Base-by-base conservation (phyloP, 768 basidiomycete species). In the Termitomyces sp. region DNA sequence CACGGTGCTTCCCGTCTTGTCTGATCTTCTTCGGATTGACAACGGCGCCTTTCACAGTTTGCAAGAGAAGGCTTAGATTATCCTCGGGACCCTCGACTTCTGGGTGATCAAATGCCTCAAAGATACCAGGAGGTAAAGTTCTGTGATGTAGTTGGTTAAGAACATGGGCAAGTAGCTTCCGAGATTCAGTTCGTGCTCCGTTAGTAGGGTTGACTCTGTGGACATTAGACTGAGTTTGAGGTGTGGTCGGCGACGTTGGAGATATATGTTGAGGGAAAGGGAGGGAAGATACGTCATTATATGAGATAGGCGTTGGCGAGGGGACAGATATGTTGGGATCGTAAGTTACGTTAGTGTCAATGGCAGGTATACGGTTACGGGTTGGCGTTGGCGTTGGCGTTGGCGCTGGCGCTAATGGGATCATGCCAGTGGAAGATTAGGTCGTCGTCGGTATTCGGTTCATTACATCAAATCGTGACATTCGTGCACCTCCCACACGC, bases 161-260 rank as follows among this genome's bases (percentile, higher is more conserved):
- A 30, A 90, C 73, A 66, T 87, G 83, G 0, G 81, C 77, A 3
- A 92, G 74, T 24, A 90, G 74, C 66, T 91, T 91, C 50, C 83
- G 80, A 9, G 85, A 82, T 68, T 90, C 90, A 54, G 81, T 79
- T 35, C 74, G 74, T 30, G 79, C 78, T 60, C 77, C 79, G 54
- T 67, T 70, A 30, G 73, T 70, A 60, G 69, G 46, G 58, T 66
- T 65, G 55, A 61, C 46, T 45, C 58, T 62, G 22, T 60, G 61
- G 7, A 44, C 35, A 10, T 44, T 33, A 35, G 66, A 56, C 44
- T 61, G 56, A 24, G 67, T 60, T 35, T 52, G 48, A 30, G 55
- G 58, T 47, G 54, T 67, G 38, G 48, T 62, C 45, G 54, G 68
- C 33, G 63, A 62, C n/a, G 58, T 65, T 47, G 66, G 67, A 56